These are phyloP conservation scores for Pyricularia pennisetigena DNA, from an alignment of 2,329 filamentous ascomycete genomes.

Conservation along the genomic window DNA sequence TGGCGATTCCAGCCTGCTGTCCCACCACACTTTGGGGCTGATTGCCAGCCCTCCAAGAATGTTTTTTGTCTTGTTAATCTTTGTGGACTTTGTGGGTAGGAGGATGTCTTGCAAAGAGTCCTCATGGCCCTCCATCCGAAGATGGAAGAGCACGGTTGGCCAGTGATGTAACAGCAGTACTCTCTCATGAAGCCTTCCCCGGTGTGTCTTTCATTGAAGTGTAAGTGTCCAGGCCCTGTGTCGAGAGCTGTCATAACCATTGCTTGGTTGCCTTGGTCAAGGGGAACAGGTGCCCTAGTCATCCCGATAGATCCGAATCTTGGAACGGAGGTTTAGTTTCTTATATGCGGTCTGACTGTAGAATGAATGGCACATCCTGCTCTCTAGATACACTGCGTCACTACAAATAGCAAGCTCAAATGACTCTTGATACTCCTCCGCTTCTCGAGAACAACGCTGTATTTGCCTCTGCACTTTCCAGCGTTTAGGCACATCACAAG, in stretches of 20 bases:
- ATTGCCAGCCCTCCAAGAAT: background rate
- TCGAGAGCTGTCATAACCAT: background rate
- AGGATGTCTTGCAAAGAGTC: background rate
- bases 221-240: background rate
- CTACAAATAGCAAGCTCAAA: too few species aligned
- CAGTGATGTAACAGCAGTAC: background rate
- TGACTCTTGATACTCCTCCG: too few species aligned
- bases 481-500: too few species aligned
- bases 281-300: too few species aligned
- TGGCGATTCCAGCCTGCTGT: background rate
- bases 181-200: background rate
- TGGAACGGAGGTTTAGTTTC: background rate
- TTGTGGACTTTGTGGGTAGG: background rate
- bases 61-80: background rate
- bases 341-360: background rate
- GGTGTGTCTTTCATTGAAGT: background rate
- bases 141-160: background rate
- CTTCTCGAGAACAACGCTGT: too few species aligned
- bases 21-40: background rate
- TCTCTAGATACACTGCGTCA: background rate
- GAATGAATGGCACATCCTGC: background rate
- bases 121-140: background rate
- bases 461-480: too few species aligned
- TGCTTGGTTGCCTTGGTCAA: background rate
- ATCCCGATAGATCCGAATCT: background rate